Conservation (phyloP, 768 basidiomycete genomes). For the Leccinum variicolor region DNA sequence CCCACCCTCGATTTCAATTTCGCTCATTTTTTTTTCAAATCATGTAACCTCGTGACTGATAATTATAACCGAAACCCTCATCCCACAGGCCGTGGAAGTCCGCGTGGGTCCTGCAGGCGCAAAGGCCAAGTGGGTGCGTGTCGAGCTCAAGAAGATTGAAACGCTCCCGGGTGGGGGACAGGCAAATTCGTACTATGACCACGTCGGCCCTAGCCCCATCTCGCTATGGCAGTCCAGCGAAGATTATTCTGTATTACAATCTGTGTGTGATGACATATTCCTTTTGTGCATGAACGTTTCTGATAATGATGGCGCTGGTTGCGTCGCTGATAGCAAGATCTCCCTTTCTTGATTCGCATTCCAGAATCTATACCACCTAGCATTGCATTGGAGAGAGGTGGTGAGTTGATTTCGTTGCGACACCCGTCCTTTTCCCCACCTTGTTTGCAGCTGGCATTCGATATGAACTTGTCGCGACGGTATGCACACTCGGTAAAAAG, state of each 20-base stretch:
- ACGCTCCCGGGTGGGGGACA: conserved; percentile 68
- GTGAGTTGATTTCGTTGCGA: conserved; percentile 33
- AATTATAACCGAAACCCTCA: neutral
- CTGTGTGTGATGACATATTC: conserved; percentile 41
- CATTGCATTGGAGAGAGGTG: conserved; percentile 73
- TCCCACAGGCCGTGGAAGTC: conserved; percentile 69
- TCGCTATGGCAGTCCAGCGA: conserved; percentile 80
- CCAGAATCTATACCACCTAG: conserved; percentile 91
- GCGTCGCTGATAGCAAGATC: conserved; percentile 60
- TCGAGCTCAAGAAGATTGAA: conserved; percentile 91
- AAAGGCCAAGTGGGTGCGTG: conserved; percentile 89
- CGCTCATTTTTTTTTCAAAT: neutral
- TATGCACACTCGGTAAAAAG: conserved; percentile 87
- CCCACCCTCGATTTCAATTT: conserved; percentile 4
- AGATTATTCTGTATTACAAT: conserved; percentile 65
- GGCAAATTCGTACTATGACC: conserved; percentile 72
- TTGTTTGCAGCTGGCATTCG: conserved; percentile 65
- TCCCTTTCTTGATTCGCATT: conserved; percentile 86
- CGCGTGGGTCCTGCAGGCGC: conserved; percentile 69
- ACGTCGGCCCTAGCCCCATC: conserved; percentile 77
- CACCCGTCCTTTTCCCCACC: neutral
- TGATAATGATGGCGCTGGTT: conserved; percentile 2
- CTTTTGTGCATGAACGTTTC: conserved; percentile 1
- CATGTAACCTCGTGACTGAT: conserved; percentile 5
- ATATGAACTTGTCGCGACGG: conserved; percentile 86